Evolutionary conservation across 2,329 filamentous ascomycete genomes (phyloP), one percentile per base, ranked within the genome.

Genomic region (Alternaria tenuissima): DNA sequence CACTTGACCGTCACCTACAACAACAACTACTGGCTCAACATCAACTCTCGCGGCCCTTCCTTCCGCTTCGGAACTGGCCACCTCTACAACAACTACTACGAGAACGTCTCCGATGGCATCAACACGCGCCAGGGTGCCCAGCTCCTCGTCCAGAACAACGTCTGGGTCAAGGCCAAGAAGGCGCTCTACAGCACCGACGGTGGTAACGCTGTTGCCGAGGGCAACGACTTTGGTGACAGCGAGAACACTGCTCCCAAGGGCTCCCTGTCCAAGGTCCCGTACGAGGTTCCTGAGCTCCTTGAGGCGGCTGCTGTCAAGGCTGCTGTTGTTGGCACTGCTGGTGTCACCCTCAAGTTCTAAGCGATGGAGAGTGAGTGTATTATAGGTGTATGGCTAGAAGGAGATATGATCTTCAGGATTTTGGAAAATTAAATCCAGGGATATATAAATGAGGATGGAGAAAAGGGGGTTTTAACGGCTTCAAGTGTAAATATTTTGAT

Each of bases 41-140:
- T 89, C 73, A 87, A 89, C 82, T 88, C 85, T 7, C 88, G 89
- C 56, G 81, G 79, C 0, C 89, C 89, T 5, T 86, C 84, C 4
- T 74, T 90, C 74, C 87, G 88, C 66, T 91, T 91, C 79, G 89
- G 88, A 28, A 89, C 86, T 42, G 87, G 81, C 11, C 89, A 91
- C 78, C 73, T 86, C 67, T 86, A 83, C 81, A 88, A 86, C 81
- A 83, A 75, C 71, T 82, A 81, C 75, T 78, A 76, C 62, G 77
- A 81, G 36, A 68, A 71, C 24, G 72, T 77, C 18, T 65, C 63
- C 26, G 77, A 79, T 52, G 79, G 76, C 18, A 76, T 82, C 64
- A 81, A 82, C 74, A 78, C 79, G 7, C 76, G 81, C 51, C 69
- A 76, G 55, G 79, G 79, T 44, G 81, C 80, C 0, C 76, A 82